phyloP scores from a whole-genome alignment of 2,329 filamentous ascomycete genomes.

The Aureobasidium vineae region DNA sequence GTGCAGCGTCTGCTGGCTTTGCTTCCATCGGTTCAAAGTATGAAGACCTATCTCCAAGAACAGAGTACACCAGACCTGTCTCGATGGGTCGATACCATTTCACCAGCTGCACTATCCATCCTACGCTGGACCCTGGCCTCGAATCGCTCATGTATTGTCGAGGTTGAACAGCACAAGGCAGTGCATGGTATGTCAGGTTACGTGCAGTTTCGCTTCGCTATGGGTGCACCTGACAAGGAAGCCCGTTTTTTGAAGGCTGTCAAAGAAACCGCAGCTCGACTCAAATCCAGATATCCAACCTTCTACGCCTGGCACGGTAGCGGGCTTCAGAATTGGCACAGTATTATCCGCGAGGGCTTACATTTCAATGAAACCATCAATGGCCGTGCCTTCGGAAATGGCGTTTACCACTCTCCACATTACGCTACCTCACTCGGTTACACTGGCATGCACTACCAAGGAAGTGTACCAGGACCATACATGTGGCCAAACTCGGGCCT shows the following conservation, averaged over 20 bases:
- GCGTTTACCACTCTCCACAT: constrained; percentile 72
- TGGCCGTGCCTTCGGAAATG: constrained; percentile 72
- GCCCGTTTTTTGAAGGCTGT: constrained; percentile 67
- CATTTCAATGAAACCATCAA: constrained; percentile 63
- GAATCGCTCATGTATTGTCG: constrained; percentile 80
- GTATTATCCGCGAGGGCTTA: constrained; percentile 78
- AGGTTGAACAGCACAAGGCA: constrained; percentile 56
- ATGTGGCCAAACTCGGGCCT: constrained; percentile 68
- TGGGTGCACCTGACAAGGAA: constrained; percentile 87
- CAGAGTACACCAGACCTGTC: constrained; percentile 44
- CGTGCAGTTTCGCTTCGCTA: constrained; percentile 82
- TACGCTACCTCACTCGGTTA: constrained; percentile 60
- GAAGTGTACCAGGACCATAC: neutral
- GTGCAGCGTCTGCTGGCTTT: constrained; percentile 57
- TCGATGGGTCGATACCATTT: constrained; percentile 59
- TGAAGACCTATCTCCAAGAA: constrained; percentile 52
- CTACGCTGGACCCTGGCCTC: constrained; percentile 88
- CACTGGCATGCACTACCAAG: constrained; percentile 29
- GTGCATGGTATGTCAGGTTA: constrained; percentile 64
- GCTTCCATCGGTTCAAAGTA: constrained; percentile 60
- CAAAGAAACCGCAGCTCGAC: constrained; percentile 44
- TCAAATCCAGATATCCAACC: constrained; percentile 58
- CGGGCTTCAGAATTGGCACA: constrained; percentile 76
- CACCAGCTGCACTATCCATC: constrained; percentile 64
- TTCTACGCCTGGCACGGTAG: constrained; percentile 89